Percentiles rank a stretch among this genome's conserved stretches.
Conservation (phyloP, 768 basidiomycete species). For the Panaeolus papilionaceus region DNA sequence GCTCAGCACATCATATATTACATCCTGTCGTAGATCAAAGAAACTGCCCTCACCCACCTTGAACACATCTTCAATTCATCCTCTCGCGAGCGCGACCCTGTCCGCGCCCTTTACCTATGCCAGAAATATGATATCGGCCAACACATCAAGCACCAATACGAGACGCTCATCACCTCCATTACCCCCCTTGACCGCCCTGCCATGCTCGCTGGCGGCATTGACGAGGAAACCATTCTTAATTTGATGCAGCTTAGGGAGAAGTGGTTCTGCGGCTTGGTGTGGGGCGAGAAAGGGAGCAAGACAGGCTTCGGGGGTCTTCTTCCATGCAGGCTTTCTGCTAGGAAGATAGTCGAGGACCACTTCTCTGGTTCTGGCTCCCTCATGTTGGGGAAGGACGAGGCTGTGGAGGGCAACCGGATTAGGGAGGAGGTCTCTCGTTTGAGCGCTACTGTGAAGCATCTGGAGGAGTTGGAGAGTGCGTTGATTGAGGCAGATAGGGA, state of each 20-base stretch:
- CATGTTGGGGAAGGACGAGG: too few relatives aligned
- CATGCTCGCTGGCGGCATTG: background rate
- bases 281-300: background rate
- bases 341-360: background rate
- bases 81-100: background rate
- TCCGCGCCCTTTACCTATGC: constrained; percentile 2
- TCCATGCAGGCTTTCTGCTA: background rate
- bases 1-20: too few relatives aligned
- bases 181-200: background rate
- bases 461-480: background rate
- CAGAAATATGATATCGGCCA: background rate
- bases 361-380: background rate
- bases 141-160: constrained; percentile 2
- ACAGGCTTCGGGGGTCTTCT: background rate
- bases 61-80: background rate
- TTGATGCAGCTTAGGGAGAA: background rate
- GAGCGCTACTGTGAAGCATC: background rate
- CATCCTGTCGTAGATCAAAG: background rate
- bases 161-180: background rate
- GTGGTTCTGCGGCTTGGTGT: background rate
- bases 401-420: background rate
- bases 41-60: background rate
- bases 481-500: background rate
- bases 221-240: background rate
- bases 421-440: background rate